phyloP scores from a whole-genome alignment of 2,329 filamentous ascomycete genomes.

The Pyrenophora seminiperda region DNA sequence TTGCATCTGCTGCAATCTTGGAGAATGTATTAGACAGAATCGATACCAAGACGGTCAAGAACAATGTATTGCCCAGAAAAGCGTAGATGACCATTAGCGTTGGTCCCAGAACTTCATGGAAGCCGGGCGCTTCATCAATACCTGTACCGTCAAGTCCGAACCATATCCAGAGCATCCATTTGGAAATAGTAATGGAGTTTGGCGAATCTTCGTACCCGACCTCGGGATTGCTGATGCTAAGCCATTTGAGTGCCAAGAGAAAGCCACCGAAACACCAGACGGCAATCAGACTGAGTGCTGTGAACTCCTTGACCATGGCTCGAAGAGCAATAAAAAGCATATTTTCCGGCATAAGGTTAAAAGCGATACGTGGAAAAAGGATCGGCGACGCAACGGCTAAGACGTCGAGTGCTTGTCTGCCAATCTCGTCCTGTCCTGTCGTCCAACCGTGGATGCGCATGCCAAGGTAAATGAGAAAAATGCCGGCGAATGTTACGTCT shows the following conservation, averaged over 20 bases:
- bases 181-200: conserved; percentile 71
- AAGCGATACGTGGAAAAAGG: conserved; percentile 77
- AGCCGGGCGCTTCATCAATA: conserved; percentile 64
- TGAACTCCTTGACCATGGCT: conserved; percentile 86
- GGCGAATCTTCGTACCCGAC: conserved; percentile 51
- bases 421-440: conserved; percentile 54
- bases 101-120: conserved; percentile 80
- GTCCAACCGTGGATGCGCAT: conserved; percentile 70
- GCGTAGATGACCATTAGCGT: conserved; percentile 82
- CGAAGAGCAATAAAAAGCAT: conserved; percentile 80
- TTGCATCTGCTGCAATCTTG: conserved; percentile 75
- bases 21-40: conserved; percentile 86
- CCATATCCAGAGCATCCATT: conserved; percentile 95
- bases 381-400: conserved; percentile 80
- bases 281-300: conserved; percentile 74
- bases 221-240: conserved; percentile 56
- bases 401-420: conserved; percentile 74
- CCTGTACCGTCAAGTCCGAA: conserved; percentile 77
- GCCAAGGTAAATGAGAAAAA: conserved; percentile 71
- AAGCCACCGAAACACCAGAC: conserved; percentile 86
- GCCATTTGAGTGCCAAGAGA: conserved; percentile 77
- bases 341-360: conserved; percentile 82
- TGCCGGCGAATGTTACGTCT: conserved; percentile 75
- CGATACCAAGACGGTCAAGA: conserved; percentile 86
- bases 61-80: conserved; percentile 84